These are phyloP conservation scores for Boehmeria nivea DNA, from an alignment of 306 rosid genomes.

Conservation along the genomic window DNA sequence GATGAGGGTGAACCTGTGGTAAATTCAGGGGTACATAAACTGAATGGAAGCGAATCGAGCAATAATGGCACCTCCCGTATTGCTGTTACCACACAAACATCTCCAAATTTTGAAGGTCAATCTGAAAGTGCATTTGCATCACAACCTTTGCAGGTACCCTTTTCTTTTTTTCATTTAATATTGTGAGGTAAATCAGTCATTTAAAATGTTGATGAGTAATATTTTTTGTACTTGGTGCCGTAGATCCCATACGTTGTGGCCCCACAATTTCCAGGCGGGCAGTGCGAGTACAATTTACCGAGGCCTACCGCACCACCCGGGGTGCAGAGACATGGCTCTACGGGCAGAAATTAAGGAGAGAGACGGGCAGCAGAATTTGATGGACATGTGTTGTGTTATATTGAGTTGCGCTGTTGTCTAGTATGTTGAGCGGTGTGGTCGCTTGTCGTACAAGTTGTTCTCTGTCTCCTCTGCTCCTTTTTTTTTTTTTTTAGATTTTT, in stretches of 20 bases:
- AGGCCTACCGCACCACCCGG: constrained; percentile 93
- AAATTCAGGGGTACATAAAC: constrained; percentile 45
- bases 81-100: constrained; percentile 40
- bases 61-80: constrained; percentile 37
- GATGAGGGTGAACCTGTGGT: constrained; percentile 42
- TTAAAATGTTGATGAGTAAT: not conserved
- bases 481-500: too few relatives aligned
- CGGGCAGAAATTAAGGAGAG: constrained; percentile 49
- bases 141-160: constrained; percentile 43
- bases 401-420: too few relatives aligned
- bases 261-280: constrained; percentile 56
- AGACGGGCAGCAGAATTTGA: constrained; percentile 10
- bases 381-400: constrained; percentile 22
- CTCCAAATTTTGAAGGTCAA: constrained; percentile 39
- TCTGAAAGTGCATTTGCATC: constrained; percentile 28
- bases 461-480: not conserved
- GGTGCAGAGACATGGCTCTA: constrained; percentile 57
- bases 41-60: constrained; percentile 69
- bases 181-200: not conserved
- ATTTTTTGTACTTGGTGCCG: constrained; percentile 16
- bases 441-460: constrained; percentile 30
- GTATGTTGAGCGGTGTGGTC: too few relatives aligned
- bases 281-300: constrained; percentile 47
- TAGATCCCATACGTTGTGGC: constrained; percentile 91
- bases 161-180: not conserved